phyloP scores from a whole-genome alignment of 2,329 filamentous ascomycete species.

The Aspergillus glaucus region DNA sequence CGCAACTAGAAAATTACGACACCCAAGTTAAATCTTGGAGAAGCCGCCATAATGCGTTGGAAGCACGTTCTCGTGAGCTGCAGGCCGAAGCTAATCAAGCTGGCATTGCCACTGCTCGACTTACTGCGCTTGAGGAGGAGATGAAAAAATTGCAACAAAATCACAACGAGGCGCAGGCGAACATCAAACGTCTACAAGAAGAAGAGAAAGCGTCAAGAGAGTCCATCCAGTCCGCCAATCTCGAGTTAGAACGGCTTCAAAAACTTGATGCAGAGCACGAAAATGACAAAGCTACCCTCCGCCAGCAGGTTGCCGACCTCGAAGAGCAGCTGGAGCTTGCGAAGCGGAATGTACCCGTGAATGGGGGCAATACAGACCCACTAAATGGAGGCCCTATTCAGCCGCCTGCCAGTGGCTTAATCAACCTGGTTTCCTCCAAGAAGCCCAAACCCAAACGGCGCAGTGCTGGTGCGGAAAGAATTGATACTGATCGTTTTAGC shows the following conservation, averaged over 20 bases:
- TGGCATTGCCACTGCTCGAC: constrained; percentile 84
- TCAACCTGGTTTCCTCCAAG: constrained; percentile 95
- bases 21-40: constrained; percentile 95
- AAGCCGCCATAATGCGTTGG: constrained; percentile 80
- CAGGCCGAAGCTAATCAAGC: constrained; percentile 97
- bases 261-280: constrained; percentile 70
- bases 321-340: constrained; percentile 89
- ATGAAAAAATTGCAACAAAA: constrained; percentile 85
- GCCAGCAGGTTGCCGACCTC: constrained; percentile 81
- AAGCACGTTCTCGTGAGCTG: constrained; percentile 84
- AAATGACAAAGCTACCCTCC: constrained; percentile 75
- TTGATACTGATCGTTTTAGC: constrained; percentile 84
- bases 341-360: constrained; percentile 68
- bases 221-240: constrained; percentile 68
- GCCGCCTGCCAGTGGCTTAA: constrained; percentile 65
- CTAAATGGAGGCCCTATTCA: constrained; percentile 56
- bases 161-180: constrained; percentile 83
- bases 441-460: constrained; percentile 77
- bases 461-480: constrained; percentile 80
- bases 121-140: constrained; percentile 89
- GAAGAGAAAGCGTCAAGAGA: constrained; percentile 84
- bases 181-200: constrained; percentile 89
- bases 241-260: constrained; percentile 74
- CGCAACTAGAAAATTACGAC: constrained; percentile 93
- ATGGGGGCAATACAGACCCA: constrained; percentile 54